Conservation (phyloP, 768 basidiomycete genomes). For the Boletus rufocinnamomeus region DNA sequence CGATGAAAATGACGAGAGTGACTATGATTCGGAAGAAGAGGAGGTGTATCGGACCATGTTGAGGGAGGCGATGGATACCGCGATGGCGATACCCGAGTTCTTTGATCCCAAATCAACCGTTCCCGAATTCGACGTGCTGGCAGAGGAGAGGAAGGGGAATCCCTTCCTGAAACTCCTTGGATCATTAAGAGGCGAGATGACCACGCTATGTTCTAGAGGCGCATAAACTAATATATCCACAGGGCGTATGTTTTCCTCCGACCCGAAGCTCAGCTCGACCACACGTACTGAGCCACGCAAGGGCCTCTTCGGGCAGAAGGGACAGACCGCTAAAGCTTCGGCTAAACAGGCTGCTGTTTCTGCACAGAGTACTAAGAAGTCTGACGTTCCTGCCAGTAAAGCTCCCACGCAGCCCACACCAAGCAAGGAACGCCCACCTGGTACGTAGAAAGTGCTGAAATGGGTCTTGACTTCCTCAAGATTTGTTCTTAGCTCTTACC, state of each 20-base stretch:
- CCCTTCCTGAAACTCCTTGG: constrained; percentile 78
- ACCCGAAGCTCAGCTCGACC: constrained; percentile 45
- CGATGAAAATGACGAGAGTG: constrained; percentile 42
- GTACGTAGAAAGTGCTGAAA: constrained; percentile 9
- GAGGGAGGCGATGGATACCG: constrained; percentile 74
- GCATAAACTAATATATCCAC: constrained; percentile 3
- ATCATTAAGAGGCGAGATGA: constrained; percentile 62
- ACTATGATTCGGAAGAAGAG: constrained; percentile 69
- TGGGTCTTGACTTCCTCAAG: background rate
- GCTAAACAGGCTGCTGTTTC: constrained; percentile 12
- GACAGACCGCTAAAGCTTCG: constrained; percentile 13
- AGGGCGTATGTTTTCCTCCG: constrained; percentile 68
- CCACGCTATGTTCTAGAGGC: background rate
- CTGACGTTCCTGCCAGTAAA: constrained; percentile 14
- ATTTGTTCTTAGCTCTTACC: constrained; percentile 10
- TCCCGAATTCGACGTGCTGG: constrained; percentile 45
- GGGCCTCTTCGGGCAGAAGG: constrained; percentile 26
- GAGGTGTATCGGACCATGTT: constrained; percentile 61
- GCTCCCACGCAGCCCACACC: constrained; percentile 7
- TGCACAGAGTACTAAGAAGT: constrained; percentile 6
- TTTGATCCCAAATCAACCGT: constrained; percentile 50
- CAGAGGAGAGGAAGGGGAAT: constrained; percentile 63
- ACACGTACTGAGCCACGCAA: constrained; percentile 37
- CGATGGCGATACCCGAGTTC: constrained; percentile 57
- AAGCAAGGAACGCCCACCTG: constrained; percentile 14